phyloP scores from a whole-genome alignment of 352 stramenopile genomes.

The Thraustotheca clavata region DNA sequence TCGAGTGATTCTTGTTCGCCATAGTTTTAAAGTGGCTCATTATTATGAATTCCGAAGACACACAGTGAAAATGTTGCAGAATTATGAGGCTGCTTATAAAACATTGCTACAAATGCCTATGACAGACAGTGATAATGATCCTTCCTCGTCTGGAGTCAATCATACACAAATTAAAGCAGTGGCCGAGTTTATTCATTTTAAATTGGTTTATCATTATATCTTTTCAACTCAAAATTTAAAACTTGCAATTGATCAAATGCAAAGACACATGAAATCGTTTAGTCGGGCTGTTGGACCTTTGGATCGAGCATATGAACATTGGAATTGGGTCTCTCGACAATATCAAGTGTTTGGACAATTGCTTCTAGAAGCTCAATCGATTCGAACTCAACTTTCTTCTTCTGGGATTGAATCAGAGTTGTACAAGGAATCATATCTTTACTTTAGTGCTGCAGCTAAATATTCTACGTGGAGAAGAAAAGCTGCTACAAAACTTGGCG shows the following conservation, averaged over 20 bases:
- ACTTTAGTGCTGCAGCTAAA: slow-evolving; percentile 77
- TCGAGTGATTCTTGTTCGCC: slow-evolving; percentile 49
- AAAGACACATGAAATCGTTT: slow-evolving; percentile 72
- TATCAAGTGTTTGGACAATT: slow-evolving; percentile 85
- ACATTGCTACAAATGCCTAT: slow-evolving; percentile 37
- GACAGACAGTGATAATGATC: neutral
- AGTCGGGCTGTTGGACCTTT: slow-evolving; percentile 35
- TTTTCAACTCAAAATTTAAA: slow-evolving; percentile 81
- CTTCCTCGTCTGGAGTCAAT: too few species aligned
- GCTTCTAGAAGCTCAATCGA: slow-evolving; percentile 55
- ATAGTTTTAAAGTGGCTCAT: slow-evolving; percentile 85
- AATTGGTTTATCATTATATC: slow-evolving; percentile 82
- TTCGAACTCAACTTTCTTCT: slow-evolving; percentile 47
- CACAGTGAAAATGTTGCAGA: slow-evolving; percentile 75
- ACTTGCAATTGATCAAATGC: slow-evolving; percentile 72
- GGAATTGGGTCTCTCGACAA: slow-evolving; percentile 75
- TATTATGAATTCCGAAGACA: slow-evolving; percentile 84
- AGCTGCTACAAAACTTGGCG: slow-evolving; percentile 44
- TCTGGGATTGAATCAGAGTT: slow-evolving; percentile 58
- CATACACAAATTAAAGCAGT: slow-evolving; percentile 66
- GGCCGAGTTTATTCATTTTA: slow-evolving; percentile 83
- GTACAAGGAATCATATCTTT: slow-evolving; percentile 84
- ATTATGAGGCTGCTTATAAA: slow-evolving; percentile 78
- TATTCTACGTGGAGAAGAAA: slow-evolving; percentile 71
- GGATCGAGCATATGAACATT: slow-evolving; percentile 69